Evolutionary conservation across 805 yeast genomes (phyloP), one percentile per base, ranked within the genome.

Genomic region (Yamadazyma sp.): DNA sequence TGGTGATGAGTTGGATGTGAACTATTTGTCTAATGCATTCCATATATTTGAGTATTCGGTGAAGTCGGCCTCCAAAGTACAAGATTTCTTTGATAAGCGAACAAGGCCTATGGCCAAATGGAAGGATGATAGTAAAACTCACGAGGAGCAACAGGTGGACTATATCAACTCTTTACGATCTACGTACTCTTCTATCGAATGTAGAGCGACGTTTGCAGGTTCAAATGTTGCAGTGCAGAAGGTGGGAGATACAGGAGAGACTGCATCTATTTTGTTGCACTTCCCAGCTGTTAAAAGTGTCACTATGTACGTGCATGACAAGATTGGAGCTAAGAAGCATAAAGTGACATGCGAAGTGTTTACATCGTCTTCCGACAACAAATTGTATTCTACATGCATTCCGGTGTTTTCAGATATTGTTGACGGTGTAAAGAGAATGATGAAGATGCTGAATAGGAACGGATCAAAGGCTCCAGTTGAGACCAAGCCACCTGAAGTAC

Each of bases 241-340:
- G 30, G 59, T 71, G 6, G 63, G 71, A 22, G 73, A 63, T 7
- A 50, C 64, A 3, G 60, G 59, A 11, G 45, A 52, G 3, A 72
- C 87, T 0, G 72, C 87, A 0, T 72, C 84, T 0, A 64, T 90
- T 11, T 73, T 69, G 18, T 59, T 90, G 17, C 83, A 76, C 36
- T 77, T 95, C 0, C 98, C 98, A 0, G 83, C 86, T 1, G 77
- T 90, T 1, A 68, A 67, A 34, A 67, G 84, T 5, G 70, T 73
- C 2, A 49, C 80, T 0, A 77, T 72, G 40, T 88, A 86, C 52
- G 54, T 57, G 3, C 73, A 70, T 45, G 41, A 50, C 12, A 62
- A 62, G 24, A 40, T 53, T 0, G 66, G 64, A 0, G 27, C 43
- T 0, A 69, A 67, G 37, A 71, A 67, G 32, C 84, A 75, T 48